Evolutionary conservation across 108 stramenopile species (phyloP).

Genomic region (Cyclotella sp.): DNA sequence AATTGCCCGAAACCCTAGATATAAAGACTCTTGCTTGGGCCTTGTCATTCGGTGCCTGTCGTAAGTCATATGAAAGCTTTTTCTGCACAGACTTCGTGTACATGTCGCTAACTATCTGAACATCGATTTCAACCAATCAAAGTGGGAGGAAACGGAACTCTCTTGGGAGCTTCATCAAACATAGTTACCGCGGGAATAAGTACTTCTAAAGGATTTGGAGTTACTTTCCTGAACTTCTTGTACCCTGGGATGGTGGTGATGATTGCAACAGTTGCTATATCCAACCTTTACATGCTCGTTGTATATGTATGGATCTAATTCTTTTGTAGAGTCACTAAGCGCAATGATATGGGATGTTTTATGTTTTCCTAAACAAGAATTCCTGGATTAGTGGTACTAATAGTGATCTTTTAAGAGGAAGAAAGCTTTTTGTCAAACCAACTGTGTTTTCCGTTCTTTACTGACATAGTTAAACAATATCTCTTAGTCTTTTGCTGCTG

Average conservation of each 20-base stretch:
- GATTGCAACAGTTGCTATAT: conserved; percentile 56
- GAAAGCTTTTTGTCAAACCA: too few species aligned
- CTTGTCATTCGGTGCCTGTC: conserved; percentile 65
- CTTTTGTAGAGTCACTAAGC: too few species aligned
- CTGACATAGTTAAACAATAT: background rate
- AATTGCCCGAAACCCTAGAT: conserved; percentile 55
- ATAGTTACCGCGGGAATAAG: conserved; percentile 69
- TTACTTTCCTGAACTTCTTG: conserved; percentile 65
- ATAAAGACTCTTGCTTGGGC: conserved; percentile 72
- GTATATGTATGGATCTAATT: conserved; percentile 54
- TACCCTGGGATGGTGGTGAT: conserved; percentile 66
- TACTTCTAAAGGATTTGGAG: conserved; percentile 54
- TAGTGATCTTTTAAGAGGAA: too few species aligned
- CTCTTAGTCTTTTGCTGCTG: conserved; percentile 41
- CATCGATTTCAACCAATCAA: too few species aligned
- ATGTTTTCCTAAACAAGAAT: too few species aligned
- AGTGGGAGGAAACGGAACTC: conserved; percentile 72
- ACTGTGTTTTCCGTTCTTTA: too few species aligned
- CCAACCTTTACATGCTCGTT: conserved; percentile 68
- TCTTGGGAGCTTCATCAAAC: conserved; percentile 69
- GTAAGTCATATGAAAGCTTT: too few species aligned
- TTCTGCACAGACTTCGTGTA: too few species aligned
- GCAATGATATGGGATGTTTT: too few species aligned
- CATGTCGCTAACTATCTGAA: too few species aligned
- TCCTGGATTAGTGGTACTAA: too few species aligned